These are phyloP conservation scores for Sonneratia caseolaris DNA, from an alignment of 345 rosid genomes.

Conservation along the genomic window DNA sequence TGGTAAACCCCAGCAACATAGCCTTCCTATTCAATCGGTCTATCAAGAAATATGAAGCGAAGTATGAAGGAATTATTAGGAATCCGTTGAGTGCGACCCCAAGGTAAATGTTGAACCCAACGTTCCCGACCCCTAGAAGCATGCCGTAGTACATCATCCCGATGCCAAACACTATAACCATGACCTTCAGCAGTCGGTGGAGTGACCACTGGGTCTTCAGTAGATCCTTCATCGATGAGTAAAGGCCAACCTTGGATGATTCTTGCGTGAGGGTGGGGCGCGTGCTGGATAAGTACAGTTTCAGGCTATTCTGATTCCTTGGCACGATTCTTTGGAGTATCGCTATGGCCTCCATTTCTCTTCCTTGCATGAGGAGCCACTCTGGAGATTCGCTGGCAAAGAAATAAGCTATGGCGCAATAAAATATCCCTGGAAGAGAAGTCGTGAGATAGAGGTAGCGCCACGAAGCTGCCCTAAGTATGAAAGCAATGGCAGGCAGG, in stretches of 20 bases:
- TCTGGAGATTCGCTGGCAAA: constrained; percentile 40
- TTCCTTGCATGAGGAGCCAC: constrained; percentile 42
- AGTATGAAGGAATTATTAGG: constrained; percentile 27
- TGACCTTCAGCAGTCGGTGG: constrained; percentile 10
- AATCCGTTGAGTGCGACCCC: constrained; percentile 34
- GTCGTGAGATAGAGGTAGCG: constrained; percentile 29
- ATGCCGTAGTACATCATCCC: constrained; percentile 40
- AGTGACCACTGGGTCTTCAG: constrained; percentile 16
- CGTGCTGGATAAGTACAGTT: background rate
- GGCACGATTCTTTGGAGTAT: constrained; percentile 12
- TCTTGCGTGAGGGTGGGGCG: background rate
- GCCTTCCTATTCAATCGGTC: constrained; percentile 25
- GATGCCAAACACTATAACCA: constrained; percentile 31
- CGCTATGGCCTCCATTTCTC: constrained; percentile 22
- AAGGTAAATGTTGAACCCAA: constrained; percentile 30
- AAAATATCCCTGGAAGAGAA: constrained; percentile 26
- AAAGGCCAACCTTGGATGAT: background rate
- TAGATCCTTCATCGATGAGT: constrained; percentile 15
- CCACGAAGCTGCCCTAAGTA: constrained; percentile 33
- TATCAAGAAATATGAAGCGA: constrained; percentile 22
- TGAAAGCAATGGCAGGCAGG: constrained; percentile 32
- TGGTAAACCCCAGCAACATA: constrained; percentile 20
- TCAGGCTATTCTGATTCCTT: background rate
- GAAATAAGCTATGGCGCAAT: constrained; percentile 19
- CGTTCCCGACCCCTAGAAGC: constrained; percentile 31